A percentile compares a stretch with the other conserved stretches of the same genome.
phyloP scores from a whole-genome alignment of 441 rosid species.

The Aleurites moluccanus region DNA sequence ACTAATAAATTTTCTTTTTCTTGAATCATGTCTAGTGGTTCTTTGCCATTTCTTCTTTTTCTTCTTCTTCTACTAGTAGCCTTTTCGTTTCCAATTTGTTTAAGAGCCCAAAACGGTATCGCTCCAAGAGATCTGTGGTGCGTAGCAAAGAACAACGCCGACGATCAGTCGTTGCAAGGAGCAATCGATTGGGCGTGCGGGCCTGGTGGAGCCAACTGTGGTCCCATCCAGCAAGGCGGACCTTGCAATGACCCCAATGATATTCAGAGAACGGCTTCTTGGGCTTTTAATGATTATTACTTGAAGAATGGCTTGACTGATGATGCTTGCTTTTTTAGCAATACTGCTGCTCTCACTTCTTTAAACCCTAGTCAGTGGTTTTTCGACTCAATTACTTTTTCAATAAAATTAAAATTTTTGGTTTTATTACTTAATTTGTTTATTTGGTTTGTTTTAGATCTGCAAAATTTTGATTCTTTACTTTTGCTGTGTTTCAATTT shows the following conservation, averaged over 20 bases:
- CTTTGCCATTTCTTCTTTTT: constrained; percentile 8
- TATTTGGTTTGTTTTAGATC: constrained; percentile 4
- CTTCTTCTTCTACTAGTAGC: constrained; percentile 13
- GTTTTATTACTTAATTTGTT: neutral
- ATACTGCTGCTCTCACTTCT: constrained; percentile 83
- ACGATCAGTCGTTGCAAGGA: constrained; percentile 68
- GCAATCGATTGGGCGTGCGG: constrained; percentile 96
- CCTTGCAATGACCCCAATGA: constrained; percentile 67
- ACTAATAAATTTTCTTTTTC: constrained; percentile 3
- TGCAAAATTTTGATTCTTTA: neutral
- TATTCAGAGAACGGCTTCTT: constrained; percentile 68
- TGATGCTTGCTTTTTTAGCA: constrained; percentile 71
- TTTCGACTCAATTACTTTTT: neutral
- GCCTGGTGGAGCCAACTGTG: constrained; percentile 71
- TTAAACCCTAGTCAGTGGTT: constrained; percentile 68
- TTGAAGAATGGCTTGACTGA: constrained; percentile 69
- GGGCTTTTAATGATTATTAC: constrained; percentile 82
- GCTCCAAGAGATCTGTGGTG: constrained; percentile 75
- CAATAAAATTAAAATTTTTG: neutral
- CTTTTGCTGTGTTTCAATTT: neutral
- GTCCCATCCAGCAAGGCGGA: constrained; percentile 72
- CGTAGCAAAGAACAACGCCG: constrained; percentile 97
- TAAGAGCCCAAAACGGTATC: constrained; percentile 30
- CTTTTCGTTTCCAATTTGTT: constrained; percentile 24
- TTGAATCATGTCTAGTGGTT: constrained; percentile 6